Evolutionary conservation across 2,329 filamentous ascomycete species (phyloP).

Genomic region (Amesomyces nigricolor): DNA sequence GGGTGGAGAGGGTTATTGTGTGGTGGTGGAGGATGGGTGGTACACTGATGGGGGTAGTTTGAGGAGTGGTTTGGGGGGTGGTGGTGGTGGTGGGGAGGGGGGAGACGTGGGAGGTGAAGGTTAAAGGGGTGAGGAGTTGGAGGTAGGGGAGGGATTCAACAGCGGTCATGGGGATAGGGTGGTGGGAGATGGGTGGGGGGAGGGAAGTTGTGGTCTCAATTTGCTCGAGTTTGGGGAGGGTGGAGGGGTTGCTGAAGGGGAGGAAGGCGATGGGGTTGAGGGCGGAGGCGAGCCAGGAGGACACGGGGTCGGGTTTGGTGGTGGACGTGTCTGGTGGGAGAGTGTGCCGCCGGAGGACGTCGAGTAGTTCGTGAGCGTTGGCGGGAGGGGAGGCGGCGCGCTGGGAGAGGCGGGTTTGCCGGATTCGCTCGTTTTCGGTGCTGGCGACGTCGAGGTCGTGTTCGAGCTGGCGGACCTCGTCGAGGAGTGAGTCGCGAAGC

Average conservation of each 20-base stretch:
- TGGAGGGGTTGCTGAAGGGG: slow-evolving; percentile 41
- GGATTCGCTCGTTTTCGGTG: slow-evolving; percentile 53
- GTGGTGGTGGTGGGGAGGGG: slow-evolving; percentile 35
- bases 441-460: slow-evolving; percentile 53
- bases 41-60: not conserved
- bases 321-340: slow-evolving; percentile 32
- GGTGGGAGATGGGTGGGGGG: slow-evolving; percentile 52
- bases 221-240: slow-evolving; percentile 26
- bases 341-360: slow-evolving; percentile 39
- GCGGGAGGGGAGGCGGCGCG: slow-evolving; percentile 26
- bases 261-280: slow-evolving; percentile 48
- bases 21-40: slow-evolving; percentile 48
- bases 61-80: slow-evolving; percentile 5
- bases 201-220: slow-evolving; percentile 27
- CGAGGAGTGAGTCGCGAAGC: slow-evolving; percentile 47
- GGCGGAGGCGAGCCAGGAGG: slow-evolving; percentile 43
- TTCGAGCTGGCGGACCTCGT: slow-evolving; percentile 52
- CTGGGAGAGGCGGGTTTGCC: slow-evolving; percentile 36
- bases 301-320: slow-evolving; percentile 28
- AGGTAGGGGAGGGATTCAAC: slow-evolving; percentile 64
- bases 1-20: slow-evolving; percentile 46
- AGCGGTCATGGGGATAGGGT: slow-evolving; percentile 56
- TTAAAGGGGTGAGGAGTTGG: slow-evolving; percentile 64
- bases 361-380: slow-evolving; percentile 34
- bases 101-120: slow-evolving; percentile 50